Percentiles rank a stretch among this genome's conserved stretches.
Evolutionary conservation across 2,329 filamentous ascomycete species (phyloP).

Genomic region (Ophiostoma sp.): DNA sequence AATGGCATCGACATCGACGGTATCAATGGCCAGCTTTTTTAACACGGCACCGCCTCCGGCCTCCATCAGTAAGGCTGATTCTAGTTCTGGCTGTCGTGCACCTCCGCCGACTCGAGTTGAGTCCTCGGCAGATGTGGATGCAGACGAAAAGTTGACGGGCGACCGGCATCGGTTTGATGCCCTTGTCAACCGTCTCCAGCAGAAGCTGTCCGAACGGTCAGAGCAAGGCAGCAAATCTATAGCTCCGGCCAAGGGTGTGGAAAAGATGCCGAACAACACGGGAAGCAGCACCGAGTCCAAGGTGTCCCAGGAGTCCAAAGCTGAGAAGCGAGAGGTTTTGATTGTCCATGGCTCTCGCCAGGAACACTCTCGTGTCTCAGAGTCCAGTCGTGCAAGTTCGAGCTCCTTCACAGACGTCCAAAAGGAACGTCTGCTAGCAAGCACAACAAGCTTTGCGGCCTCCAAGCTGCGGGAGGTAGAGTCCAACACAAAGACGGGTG

Average conservation of each 20-base stretch:
- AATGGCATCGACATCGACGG: neutral
- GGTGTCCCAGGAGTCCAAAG: neutral
- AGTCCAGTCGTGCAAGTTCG: neutral
- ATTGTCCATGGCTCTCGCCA: neutral
- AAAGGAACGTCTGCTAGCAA: neutral
- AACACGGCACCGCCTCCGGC: neutral
- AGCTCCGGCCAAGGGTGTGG: neutral
- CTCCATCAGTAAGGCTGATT: no score
- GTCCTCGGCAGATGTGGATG: neutral
- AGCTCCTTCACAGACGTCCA: neutral
- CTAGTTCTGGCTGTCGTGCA: neutral
- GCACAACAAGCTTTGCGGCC: neutral
- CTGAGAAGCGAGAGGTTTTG: neutral
- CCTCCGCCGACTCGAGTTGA: neutral
- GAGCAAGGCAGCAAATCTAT: neutral
- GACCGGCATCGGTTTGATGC: conserved; percentile 26
- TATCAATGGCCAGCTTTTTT: neutral
- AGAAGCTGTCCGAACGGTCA: conserved; percentile 20
- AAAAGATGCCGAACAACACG: neutral
- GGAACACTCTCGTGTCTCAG: neutral
- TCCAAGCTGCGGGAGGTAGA: neutral
- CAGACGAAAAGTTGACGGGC: neutral
- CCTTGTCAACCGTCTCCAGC: conserved; percentile 26
- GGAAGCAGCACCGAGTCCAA: no score
- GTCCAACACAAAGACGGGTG: neutral